Conservation (phyloP, 2,329 filamentous ascomycete species). For the Phoma sp. region DNA sequence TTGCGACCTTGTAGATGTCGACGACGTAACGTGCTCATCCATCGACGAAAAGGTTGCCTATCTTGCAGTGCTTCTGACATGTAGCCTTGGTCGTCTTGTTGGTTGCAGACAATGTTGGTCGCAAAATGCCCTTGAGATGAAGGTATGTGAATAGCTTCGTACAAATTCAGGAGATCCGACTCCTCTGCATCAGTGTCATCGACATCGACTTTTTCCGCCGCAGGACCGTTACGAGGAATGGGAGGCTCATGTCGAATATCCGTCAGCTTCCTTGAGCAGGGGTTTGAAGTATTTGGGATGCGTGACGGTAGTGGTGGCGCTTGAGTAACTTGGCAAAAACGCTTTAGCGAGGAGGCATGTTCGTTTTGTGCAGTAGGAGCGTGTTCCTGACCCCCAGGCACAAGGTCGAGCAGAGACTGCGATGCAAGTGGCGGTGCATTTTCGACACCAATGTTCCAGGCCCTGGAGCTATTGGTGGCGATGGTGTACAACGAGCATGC, state of each 20-base stretch:
- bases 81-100: conserved; percentile 7
- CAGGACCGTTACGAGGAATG: conserved; percentile 13
- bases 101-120: conserved; percentile 25
- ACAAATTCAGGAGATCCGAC: conserved; percentile 32
- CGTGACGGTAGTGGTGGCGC: conserved; percentile 24
- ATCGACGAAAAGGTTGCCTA: conserved; percentile 67
- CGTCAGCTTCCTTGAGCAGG: conserved; percentile 17
- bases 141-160: conserved; percentile 41
- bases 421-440: conserved; percentile 43
- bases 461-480: conserved; percentile 26
- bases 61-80: neutral
- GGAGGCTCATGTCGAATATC: conserved; percentile 12
- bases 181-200: conserved; percentile 25
- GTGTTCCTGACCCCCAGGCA: conserved; percentile 25
- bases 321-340: conserved; percentile 25
- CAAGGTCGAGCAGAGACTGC: conserved; percentile 43
- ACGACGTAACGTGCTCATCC: conserved; percentile 73
- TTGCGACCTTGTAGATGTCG: conserved; percentile 53
- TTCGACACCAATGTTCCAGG: conserved; percentile 37
- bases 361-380: conserved; percentile 6
- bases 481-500: conserved; percentile 45
- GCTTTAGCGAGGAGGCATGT: conserved; percentile 29
- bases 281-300: conserved; percentile 16
- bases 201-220: conserved; percentile 19
- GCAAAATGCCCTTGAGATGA: conserved; percentile 30